Base-by-base conservation (phyloP, 768 basidiomycete genomes). In the Asterophora lycoperdoides region DNA sequence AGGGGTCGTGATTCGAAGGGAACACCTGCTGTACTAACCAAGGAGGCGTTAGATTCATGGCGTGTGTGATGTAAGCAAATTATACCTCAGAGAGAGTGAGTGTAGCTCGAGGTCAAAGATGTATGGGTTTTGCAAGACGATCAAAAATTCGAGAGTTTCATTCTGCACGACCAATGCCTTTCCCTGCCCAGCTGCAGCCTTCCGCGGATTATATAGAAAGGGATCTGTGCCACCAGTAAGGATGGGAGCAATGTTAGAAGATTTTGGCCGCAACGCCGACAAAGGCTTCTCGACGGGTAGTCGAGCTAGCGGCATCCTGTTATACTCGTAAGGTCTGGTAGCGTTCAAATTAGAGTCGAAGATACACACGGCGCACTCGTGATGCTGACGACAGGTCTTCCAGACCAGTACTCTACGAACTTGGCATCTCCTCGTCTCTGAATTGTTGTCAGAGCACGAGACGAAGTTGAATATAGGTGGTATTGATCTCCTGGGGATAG, bases 191-290 rank as follows among this genome's bases (percentile, higher is more conserved):
- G 74, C 68, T 35, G 71, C 65, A 6, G 77, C 66, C 60, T 78
- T 83, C 49, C 94, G 74, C 2, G 95, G 95, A 63, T 97, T 93
- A 64, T 96, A 96, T 49, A 98, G 69, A 68, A 97, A 97, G 1
- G 89, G 86, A 62, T 93, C 88, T 17, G 76, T 79, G 26, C 73
- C 70, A 3, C 83, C 83, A 36, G 74, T 69, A 3, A 86, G 65
- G 41, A 84, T 71, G 2, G 83, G 75, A 20, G 67, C 68, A 3
- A 71, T 60, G 19, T 69, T 68, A 9, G 69, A 70, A 35, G 57
- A 46, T 41, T 64, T 68, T 41, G 74, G 61, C 14, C 73, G 68
- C 20, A 89, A 64, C 6, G 77, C 63, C 0, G 82, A 82, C 2
- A 77, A 60, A 1, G 84, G 80, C 56, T 89, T 90, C 67, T 93